Base-by-base conservation (phyloP, 2,329 filamentous ascomycete species). In the Colletotrichum sublineola region DNA sequence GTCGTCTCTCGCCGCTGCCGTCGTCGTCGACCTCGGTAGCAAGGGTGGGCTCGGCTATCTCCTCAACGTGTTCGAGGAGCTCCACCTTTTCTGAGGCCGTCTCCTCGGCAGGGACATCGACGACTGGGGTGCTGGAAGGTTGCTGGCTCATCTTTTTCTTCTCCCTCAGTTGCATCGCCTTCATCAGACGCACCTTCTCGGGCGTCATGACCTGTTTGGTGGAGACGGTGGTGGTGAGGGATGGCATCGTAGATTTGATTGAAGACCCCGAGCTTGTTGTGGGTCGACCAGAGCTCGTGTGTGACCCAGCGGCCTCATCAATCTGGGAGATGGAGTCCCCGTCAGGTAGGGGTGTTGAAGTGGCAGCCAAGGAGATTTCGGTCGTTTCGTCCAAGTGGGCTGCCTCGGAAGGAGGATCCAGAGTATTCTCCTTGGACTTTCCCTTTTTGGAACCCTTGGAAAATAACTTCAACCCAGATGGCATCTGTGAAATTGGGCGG, bases 121-220 rank as follows among this genome's bases (percentile, higher is more conserved):
- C 73, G 9, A 67, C 73, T 42, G 78, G 76, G 14, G 78, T 75
- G 7, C 77, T 67, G 18, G 78, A 50, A n/a, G 79, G 74, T 50
- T 79, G 78, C 55, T 78, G 74, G 70, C 76, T 81, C 78, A 80
- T 80, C 81, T 83, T 84, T 79, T 94, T 95, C 82, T 93, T 94
- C 82, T 97, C 96, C 64, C 96, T 89, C 76, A 98, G 82, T 81
- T 98, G 93, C 83, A 98, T 88, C 9, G 96, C 96, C 84, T 97
- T 98, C 94, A 97, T 95, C 74, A 99, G 85, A 67, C 96, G 89
- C 73, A 94, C 91, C 84, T 97, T 98, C 81, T 99, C 96, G 0
- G 94, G 94, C 1, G 94, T 94, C 77, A 97, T 92, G 80, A 86
- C 77, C 81, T 83, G 82, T 76, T 83, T 84, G 7, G 80, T 78